Evolutionary conservation across 192 early-diverging fungal genomes (phyloP).

Genomic region (Chytriomyces sp.): DNA sequence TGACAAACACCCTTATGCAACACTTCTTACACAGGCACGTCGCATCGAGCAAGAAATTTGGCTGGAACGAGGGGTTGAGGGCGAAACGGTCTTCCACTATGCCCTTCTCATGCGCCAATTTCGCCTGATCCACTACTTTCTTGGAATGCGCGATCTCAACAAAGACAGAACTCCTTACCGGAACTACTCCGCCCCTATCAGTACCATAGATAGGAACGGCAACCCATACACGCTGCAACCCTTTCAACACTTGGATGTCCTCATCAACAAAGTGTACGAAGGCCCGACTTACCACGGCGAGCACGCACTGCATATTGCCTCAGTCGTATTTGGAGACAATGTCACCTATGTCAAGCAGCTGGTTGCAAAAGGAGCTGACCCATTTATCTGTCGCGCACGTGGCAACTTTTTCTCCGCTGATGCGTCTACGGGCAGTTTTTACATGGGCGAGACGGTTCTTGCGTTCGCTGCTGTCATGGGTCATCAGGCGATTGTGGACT

Average conservation of each 20-base stretch:
- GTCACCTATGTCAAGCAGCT: conserved; percentile 11
- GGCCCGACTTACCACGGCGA: conserved; percentile 23
- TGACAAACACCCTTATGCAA: too few relatives aligned
- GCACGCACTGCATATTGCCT: conserved; percentile 25
- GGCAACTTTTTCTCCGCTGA: conserved; percentile 20
- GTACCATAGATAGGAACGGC: not conserved
- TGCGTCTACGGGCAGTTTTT: not conserved
- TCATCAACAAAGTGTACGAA: conserved; percentile 32
- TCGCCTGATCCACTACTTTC: conserved; percentile 8
- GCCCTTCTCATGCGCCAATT: conserved; percentile 10
- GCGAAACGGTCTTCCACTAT: conserved; percentile 30
- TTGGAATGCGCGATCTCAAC: not conserved
- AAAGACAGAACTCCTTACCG: not conserved
- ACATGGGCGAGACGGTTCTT: conserved; percentile 32
- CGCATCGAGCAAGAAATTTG: conserved; percentile 7
- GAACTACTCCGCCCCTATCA: not conserved
- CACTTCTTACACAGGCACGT: too few relatives aligned
- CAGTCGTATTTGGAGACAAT: conserved; percentile 28
- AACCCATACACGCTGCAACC: not conserved
- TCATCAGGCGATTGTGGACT: conserved; percentile 23
- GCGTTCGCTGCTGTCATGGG: conserved; percentile 31
- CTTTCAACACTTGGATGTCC: not conserved
- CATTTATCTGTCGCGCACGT: conserved; percentile 10
- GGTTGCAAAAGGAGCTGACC: conserved; percentile 22
- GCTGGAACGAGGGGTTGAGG: conserved; percentile 22